Base-by-base conservation (phyloP, 176 grass and related monocot genomes). In the Triticum urartu region DNA sequence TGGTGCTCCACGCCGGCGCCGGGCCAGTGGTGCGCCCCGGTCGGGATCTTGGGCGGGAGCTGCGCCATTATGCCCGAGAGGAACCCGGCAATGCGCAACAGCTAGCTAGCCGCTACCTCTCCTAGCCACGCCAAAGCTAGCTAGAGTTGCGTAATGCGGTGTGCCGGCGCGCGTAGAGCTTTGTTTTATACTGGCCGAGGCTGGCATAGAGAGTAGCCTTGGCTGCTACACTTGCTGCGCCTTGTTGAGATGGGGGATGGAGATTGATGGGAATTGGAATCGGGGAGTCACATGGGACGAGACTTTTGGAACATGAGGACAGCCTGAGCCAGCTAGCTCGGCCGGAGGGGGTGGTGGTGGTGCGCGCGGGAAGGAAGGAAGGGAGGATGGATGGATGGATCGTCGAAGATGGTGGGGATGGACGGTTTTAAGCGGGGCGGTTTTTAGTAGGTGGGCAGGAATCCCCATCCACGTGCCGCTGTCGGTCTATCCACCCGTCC, bases 221-320 rank as follows among this genome's bases (percentile, higher is more conserved):
- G 0, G 50, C 18, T 9, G 7, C 48, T 20, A 60, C 67, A 35
- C 45, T 76, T 76, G 72, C 43, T 56, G 73, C 33, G 58, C 50
- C 33, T 9, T 26, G 56, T 26, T 69, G 68, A 34, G 60, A 75
- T 47, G 62, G 77, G 24, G 43, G 43, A 81, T 48, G 81, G 81
- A 54, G 67, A 79, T 42, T 68, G 75, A 56, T 67, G 82, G 60
- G 88, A 78, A 88, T 77, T 24, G 88, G 78, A 81, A 88, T 70
- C 68, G 89, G 89, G 70, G 81, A n/a, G 86, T 91, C 89, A 91
- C 89, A 85, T 91, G 89, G 89, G 89, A 70, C 76, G 86, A 88
- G 89, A 88, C 89, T 88, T 91, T 88, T 88, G 77, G 89, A 85
- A 88, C 89, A 81, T 88, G 89, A 91, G 85, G 89, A 91, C 89